Evolutionary conservation across 2,329 filamentous ascomycete species (phyloP).

Genomic region (Xylaria sp.): DNA sequence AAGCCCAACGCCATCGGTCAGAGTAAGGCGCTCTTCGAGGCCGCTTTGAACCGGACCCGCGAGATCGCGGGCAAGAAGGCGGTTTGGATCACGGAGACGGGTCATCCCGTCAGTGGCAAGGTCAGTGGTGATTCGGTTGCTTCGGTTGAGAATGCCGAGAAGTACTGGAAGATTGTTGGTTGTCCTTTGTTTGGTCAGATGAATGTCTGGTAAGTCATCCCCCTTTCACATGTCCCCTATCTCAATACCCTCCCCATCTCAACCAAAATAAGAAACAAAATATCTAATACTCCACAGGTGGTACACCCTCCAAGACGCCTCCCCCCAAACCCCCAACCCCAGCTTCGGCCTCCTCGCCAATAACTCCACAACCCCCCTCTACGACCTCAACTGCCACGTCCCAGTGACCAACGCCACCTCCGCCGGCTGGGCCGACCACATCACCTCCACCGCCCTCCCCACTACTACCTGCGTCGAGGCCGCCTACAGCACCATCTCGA

Average conservation of each 20-base stretch:
- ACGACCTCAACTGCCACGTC: conserved; percentile 55
- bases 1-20: conserved; percentile 60
- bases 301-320: conserved; percentile 68
- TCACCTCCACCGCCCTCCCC: conserved; percentile 9
- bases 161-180: conserved; percentile 74
- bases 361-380: conserved; percentile 49
- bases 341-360: conserved; percentile 65
- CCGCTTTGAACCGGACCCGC: conserved; percentile 57
- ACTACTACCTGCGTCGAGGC: conserved; percentile 15
- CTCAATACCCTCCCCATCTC: too few species aligned
- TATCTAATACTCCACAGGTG: conserved; percentile 28
- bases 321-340: conserved; percentile 54
- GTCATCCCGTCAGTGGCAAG: conserved; percentile 72
- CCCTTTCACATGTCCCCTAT: too few species aligned
- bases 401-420: conserved; percentile 17
- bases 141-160: conserved; percentile 62
- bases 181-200: conserved; percentile 62
- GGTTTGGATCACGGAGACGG: conserved; percentile 85
- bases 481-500: too few species aligned
- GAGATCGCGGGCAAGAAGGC: conserved; percentile 58
- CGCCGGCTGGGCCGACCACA: conserved; percentile 19
- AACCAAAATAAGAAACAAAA: not conserved
- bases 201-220: conserved; percentile 55
- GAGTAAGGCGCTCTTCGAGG: conserved; percentile 62
- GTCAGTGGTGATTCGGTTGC: conserved; percentile 58